phyloP scores from a whole-genome alignment of 1,139 yeast genomes.

The Geotrichum europaeum region DNA sequence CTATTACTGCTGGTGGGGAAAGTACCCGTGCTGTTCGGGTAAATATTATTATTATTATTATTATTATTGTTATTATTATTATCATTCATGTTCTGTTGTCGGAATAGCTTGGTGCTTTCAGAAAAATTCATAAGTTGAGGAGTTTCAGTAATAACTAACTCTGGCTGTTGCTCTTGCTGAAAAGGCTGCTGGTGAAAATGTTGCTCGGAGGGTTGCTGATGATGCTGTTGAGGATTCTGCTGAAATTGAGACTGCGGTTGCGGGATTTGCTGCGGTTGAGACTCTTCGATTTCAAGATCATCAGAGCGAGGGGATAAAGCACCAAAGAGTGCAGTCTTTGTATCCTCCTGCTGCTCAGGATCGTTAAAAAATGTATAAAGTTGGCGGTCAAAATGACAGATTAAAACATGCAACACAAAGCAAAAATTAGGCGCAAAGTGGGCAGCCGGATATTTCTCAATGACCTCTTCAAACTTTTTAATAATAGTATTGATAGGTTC shows the following conservation, averaged over 20 bases:
- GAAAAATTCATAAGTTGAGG: background rate
- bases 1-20: background rate
- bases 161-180: background rate
- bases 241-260: background rate
- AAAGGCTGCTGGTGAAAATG: background rate
- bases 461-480: constrained; percentile 25
- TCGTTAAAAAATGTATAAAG: constrained; percentile 4
- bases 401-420: constrained; percentile 26
- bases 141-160: background rate
- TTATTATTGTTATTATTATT: too few species aligned
- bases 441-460: constrained; percentile 23
- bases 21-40: background rate
- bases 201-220: background rate
- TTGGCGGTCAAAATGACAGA: constrained; percentile 29
- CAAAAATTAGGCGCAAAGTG: constrained; percentile 24
- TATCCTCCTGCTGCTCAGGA: background rate
- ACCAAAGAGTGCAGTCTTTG: background rate
- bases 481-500: constrained; percentile 43
- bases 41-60: background rate
- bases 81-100: background rate
- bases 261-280: background rate
- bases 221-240: background rate
- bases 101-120: background rate
- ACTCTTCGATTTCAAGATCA: background rate
- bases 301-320: background rate